Evolutionary conservation across 768 basidiomycete species (phyloP).

Genomic region (Multifurca ochricompacta): DNA sequence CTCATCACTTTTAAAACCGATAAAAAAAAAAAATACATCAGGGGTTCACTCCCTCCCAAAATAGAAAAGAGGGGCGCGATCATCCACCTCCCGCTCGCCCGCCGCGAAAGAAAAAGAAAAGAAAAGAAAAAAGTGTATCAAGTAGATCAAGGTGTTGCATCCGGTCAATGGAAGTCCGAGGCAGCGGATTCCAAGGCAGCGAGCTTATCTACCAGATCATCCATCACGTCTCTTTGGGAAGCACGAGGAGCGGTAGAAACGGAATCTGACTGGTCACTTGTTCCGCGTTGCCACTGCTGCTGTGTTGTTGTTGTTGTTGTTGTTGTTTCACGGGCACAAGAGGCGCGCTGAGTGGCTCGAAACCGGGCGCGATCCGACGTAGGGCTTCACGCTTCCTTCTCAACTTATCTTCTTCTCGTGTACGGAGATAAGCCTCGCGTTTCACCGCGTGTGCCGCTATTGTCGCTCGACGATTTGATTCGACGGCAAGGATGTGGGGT

Average conservation of each 20-base stretch:
- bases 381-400: slow-evolving; percentile 55
- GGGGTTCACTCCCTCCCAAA: no score
- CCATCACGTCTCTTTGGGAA: slow-evolving; percentile 17
- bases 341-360: slow-evolving; percentile 33
- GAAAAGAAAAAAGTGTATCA: no score
- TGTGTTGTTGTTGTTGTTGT: no score
- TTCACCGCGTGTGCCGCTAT: slow-evolving; percentile 58
- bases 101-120: no score
- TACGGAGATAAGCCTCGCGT: slow-evolving; percentile 60
- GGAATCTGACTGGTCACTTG: no score
- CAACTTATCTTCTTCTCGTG: slow-evolving; percentile 75
- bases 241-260: no score
- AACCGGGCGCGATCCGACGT: slow-evolving; percentile 75
- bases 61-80: no score
- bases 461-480: slow-evolving; percentile 61
- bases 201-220: slow-evolving; percentile 17
- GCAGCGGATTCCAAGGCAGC: slow-evolving; percentile 9
- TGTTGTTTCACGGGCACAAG: slow-evolving; percentile 16
- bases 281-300: not conserved
- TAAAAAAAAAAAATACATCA: no score
- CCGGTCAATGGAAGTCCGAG: not conserved
- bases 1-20: no score
- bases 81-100: no score
- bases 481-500: slow-evolving; percentile 69
- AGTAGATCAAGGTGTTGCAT: not conserved